phyloP scores from a whole-genome alignment of 2,329 filamentous ascomycete genomes.

The Calonectria pseudoreteaudii region DNA sequence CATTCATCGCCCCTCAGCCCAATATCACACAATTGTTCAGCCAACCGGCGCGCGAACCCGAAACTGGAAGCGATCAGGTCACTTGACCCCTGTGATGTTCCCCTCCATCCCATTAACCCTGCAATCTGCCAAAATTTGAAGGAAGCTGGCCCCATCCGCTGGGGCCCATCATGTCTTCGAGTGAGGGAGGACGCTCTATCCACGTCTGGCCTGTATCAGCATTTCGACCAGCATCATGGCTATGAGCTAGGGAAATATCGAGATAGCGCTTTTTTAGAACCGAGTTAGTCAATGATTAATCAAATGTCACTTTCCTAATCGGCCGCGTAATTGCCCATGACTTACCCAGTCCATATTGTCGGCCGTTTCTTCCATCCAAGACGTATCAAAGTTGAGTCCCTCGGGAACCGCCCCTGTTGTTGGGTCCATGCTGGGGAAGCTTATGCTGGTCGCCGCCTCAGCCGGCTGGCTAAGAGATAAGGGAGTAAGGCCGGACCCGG shows the following conservation, averaged over 20 bases:
- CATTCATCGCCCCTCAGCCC: slow-evolving; percentile 17
- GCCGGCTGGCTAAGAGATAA: slow-evolving; percentile 35
- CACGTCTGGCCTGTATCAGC: slow-evolving; percentile 45
- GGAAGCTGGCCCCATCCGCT: slow-evolving; percentile 37
- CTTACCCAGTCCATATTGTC: slow-evolving; percentile 55
- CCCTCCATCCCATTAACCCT: slow-evolving; percentile 1
- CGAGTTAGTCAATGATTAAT: slow-evolving; percentile 22
- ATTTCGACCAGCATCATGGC: slow-evolving; percentile 42
- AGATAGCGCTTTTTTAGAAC: slow-evolving; percentile 44
- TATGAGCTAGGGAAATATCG: slow-evolving; percentile 49
- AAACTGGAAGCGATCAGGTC: slow-evolving; percentile 5
- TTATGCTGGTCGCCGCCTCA: slow-evolving; percentile 35
- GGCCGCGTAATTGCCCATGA: slow-evolving; percentile 10
- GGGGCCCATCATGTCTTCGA: slow-evolving; percentile 42
- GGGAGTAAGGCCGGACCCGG: slow-evolving; percentile 32
- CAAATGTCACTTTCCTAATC: background rate
- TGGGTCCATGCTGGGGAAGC: slow-evolving; percentile 34
- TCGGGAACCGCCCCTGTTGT: slow-evolving; percentile 15
- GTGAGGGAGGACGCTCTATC: slow-evolving; percentile 42
- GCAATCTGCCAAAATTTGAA: background rate
- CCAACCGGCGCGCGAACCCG: slow-evolving; percentile 21
- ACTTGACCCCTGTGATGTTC: slow-evolving; percentile 12
- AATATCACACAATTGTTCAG: slow-evolving; percentile 17
- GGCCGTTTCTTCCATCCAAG: slow-evolving; percentile 49
- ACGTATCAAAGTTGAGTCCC: slow-evolving; percentile 48